These are phyloP conservation scores for Aureobasidium pullulans DNA, from an alignment of 2,329 filamentous ascomycete genomes.

Conservation along the genomic window DNA sequence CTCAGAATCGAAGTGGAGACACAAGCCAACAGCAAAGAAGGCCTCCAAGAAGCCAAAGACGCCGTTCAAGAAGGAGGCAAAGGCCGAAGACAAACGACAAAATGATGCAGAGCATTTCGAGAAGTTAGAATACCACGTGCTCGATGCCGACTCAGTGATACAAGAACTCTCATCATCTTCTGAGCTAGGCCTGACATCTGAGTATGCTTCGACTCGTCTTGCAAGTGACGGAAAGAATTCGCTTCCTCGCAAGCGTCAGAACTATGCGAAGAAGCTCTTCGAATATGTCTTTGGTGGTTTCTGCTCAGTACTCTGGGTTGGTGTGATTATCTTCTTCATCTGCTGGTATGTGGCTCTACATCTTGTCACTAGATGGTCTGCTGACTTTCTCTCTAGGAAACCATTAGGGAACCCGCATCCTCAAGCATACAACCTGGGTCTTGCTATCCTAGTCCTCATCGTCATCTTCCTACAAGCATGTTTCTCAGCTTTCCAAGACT, in stretches of 20 bases:
- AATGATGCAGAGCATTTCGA: conserved; percentile 35
- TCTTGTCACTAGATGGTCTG: background rate
- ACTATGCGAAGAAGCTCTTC: conserved; percentile 37
- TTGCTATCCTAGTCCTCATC: conserved; percentile 41
- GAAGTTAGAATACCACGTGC: conserved; percentile 34
- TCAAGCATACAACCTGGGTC: conserved; percentile 37
- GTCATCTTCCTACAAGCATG: conserved; percentile 42
- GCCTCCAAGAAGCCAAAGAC: conserved; percentile 1
- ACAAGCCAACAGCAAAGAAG: background rate
- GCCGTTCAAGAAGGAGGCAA: background rate
- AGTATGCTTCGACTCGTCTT: conserved; percentile 29
- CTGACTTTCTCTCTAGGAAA: conserved; percentile 9
- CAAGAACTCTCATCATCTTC: conserved; percentile 15
- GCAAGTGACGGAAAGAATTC: conserved; percentile 37
- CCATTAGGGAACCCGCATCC: conserved; percentile 40
- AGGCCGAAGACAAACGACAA: conserved; percentile 8
- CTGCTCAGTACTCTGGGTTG: conserved; percentile 42
- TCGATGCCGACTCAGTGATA: conserved; percentile 29
- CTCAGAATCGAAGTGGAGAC: background rate
- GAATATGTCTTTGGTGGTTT: conserved; percentile 43
- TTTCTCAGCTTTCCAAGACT: conserved; percentile 43
- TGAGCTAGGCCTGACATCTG: conserved; percentile 30
- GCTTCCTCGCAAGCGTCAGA: conserved; percentile 36
- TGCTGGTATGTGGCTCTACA: conserved; percentile 31
- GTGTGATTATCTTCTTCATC: conserved; percentile 42